Percentiles rank a stretch among this genome's conserved stretches.
These are phyloP conservation scores for Kalaharituber pfeilii DNA, from an alignment of 2,329 filamentous ascomycete genomes.

Conservation along the genomic window DNA sequence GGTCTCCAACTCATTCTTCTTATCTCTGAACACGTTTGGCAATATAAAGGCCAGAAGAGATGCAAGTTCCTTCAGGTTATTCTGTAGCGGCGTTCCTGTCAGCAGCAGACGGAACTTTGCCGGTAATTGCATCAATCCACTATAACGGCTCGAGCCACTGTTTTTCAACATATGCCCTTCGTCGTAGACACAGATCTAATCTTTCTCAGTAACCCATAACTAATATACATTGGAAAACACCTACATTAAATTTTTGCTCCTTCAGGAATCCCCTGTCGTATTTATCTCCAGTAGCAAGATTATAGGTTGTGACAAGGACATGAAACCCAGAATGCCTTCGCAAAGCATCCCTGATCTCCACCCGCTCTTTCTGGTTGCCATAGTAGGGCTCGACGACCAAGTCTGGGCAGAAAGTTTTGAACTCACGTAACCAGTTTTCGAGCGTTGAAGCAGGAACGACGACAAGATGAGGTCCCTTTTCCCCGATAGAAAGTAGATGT, in stretches of 20 bases:
- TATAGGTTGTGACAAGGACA: slow-evolving; percentile 56
- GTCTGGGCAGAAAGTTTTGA: slow-evolving; percentile 65
- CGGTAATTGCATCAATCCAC: slow-evolving; percentile 56
- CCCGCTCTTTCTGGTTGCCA: slow-evolving; percentile 49
- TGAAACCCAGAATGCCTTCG: slow-evolving; percentile 49
- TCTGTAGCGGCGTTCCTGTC: slow-evolving; percentile 79
- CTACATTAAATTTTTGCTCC: slow-evolving; percentile 37
- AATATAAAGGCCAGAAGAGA: slow-evolving; percentile 89
- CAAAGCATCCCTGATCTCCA: slow-evolving; percentile 48
- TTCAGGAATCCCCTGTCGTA: slow-evolving; percentile 47
- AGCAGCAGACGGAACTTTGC: slow-evolving; percentile 74
- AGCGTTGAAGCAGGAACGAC: slow-evolving; percentile 86
- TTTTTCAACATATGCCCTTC: slow-evolving; percentile 93
- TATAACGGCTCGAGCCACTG: slow-evolving; percentile 62
- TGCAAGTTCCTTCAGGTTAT: slow-evolving; percentile 84
- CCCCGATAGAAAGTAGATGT: slow-evolving; percentile 54
- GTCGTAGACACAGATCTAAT: slow-evolving; percentile 64
- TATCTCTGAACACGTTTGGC: slow-evolving; percentile 60
- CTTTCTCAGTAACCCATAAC: slow-evolving; percentile 1
- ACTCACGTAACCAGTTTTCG: slow-evolving; percentile 90
- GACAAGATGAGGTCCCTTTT: slow-evolving; percentile 59
- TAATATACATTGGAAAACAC: too few relatives aligned
- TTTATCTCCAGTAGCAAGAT: slow-evolving; percentile 41
- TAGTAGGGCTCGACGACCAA: slow-evolving; percentile 58
- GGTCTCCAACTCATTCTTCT: slow-evolving; percentile 60